Base-by-base conservation (phyloP, 768 basidiomycete genomes). In the Imleria badia region DNA sequence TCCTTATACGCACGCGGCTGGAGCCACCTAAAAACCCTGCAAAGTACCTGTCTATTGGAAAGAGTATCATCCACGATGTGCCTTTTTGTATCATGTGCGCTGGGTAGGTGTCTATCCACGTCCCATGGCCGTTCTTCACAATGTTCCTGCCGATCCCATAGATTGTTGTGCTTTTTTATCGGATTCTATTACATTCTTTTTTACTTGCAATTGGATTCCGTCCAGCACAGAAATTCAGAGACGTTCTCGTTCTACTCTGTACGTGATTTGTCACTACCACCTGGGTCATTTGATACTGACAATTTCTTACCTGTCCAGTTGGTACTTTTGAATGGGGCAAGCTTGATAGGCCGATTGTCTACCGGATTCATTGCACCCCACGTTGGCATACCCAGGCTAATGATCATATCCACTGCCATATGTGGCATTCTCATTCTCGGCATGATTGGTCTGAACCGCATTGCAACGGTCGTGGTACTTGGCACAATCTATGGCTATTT, bases 211-310 rank as follows among this genome's bases (percentile, higher is more conserved):
- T 65, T 84, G 13, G 76, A 80, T 52, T 74, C 82, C 1, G 70
- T 80, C 29, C 67, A 73, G 46, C 80, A 81, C 50, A 76, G 78
- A 1, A 72, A 81, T 36, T 64, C 70, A 15, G 64, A 73, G 10
- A 69, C 65, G n/a, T 69, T 85, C 6, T 80, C 84, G 1, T 85
- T 86, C 55, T 84, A 84, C 54, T 77, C 76, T 31, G 84, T 84
- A 51, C 9, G 66, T 48, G 23, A 52, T 23, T 10, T 33, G 5
- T 20, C 38, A 42, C 26, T 30, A 36, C 20, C 35, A 10, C 30
- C 6, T 35, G 15, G 20, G 10, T 31, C 19, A 30, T 12, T 19
- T 20, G 36, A 35, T 34, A 19, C 33, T 30, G 31, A 46, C 39
- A 6, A 39, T 19, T 17, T 20, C n/a, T 39, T 26, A 26, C 22